Evolutionary conservation across 768 basidiomycete species (phyloP).

Genomic region (Pholiota conissans): DNA sequence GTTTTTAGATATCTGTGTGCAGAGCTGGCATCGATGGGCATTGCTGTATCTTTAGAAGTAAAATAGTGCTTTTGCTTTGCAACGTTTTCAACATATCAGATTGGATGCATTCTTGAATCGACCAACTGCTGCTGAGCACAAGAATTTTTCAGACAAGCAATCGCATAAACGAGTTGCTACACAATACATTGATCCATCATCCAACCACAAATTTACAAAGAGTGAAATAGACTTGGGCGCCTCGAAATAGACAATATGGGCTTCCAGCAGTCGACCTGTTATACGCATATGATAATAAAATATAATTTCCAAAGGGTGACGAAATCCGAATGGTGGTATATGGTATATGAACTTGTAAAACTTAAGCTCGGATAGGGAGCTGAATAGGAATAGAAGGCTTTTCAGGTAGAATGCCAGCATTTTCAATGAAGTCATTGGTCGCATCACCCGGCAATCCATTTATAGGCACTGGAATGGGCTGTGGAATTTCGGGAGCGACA

Average conservation of each 20-base stretch:
- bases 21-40: conserved; percentile 98
- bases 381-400: conserved; percentile 6
- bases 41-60: conserved; percentile 83
- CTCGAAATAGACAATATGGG: conserved; percentile 6
- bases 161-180: neutral
- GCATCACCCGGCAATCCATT: conserved; percentile 10
- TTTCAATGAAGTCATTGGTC: neutral
- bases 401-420: neutral
- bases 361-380: conserved; percentile 14
- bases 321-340: conserved; percentile 19
- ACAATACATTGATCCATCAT: conserved; percentile 13
- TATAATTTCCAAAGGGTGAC: conserved; percentile 11
- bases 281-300: conserved; percentile 13
- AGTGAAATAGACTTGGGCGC: conserved; percentile 8
- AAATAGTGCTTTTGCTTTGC: conserved; percentile 34
- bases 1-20: conserved; percentile 94
- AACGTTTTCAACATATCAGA: no score
- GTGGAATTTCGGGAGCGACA: conserved; percentile 5
- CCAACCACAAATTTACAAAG: conserved; percentile 7
- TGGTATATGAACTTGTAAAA: conserved; percentile 10
- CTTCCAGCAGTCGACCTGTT: conserved; percentile 6
- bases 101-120: no score
- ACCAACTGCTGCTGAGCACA: no score
- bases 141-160: neutral
- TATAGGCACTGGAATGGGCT: neutral